Conservation (phyloP, 108 stramenopile genomes). For the Skeletonema menzelii region DNA sequence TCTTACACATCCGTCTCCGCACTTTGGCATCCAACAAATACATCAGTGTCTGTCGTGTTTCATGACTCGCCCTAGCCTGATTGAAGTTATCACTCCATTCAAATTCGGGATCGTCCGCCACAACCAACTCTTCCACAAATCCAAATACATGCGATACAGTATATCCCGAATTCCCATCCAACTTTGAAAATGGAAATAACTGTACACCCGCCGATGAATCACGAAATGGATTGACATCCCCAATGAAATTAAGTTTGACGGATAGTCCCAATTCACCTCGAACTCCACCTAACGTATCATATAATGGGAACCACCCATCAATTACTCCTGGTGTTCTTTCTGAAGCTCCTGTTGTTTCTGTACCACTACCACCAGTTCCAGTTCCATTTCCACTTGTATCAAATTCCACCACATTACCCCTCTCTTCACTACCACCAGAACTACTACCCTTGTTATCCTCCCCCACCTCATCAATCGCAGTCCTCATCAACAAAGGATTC, state of each 20-base stretch:
- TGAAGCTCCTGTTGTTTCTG: background rate
- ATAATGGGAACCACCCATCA: slow-evolving; percentile 96
- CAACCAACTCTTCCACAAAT: slow-evolving; percentile 96
- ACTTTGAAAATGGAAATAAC: slow-evolving; percentile 87
- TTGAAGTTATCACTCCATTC: slow-evolving; percentile 87
- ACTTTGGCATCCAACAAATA: slow-evolving; percentile 89
- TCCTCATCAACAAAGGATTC: slow-evolving; percentile 90
- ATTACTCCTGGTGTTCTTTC: slow-evolving; percentile 49
- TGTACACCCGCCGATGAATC: slow-evolving; percentile 96
- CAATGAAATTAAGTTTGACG: slow-evolving; percentile 93
- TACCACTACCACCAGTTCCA: background rate
- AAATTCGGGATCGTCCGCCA: slow-evolving; percentile 97
- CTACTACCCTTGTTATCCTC: slow-evolving; percentile 6
- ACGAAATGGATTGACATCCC: slow-evolving; percentile 94
- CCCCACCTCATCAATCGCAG: slow-evolving; percentile 55
- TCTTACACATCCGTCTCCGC: slow-evolving; percentile 90
- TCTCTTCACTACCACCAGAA: slow-evolving; percentile 4
- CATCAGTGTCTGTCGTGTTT: slow-evolving; percentile 89
- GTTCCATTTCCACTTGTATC: background rate
- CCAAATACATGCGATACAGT: slow-evolving; percentile 87
- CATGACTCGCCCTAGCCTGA: slow-evolving; percentile 82
- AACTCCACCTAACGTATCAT: slow-evolving; percentile 92
- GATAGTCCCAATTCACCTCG: slow-evolving; percentile 85
- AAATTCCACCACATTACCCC: background rate
- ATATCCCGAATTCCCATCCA: slow-evolving; percentile 83